phyloP scores from a whole-genome alignment of 1,284 basidiomycete genomes.

The Naganishia albida region DNA sequence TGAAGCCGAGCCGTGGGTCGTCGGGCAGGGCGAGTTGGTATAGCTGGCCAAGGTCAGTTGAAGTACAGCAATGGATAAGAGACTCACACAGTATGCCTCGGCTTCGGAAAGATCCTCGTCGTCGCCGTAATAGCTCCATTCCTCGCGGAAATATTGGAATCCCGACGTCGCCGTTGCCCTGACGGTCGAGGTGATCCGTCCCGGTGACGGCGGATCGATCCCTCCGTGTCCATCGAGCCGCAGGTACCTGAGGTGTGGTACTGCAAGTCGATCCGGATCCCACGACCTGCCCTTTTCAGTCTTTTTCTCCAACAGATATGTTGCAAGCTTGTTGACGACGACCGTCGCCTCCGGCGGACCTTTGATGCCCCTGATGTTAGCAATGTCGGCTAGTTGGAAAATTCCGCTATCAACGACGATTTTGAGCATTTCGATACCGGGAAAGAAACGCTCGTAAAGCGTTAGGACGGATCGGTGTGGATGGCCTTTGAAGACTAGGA shows the following conservation, averaged over 20 bases:
- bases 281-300: neutral
- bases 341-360: neutral
- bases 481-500: slow-evolving; percentile 14
- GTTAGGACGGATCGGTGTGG: slow-evolving; percentile 10
- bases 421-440: slow-evolving; percentile 12
- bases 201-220: neutral
- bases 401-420: slow-evolving; percentile 8
- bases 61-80: neutral
- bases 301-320: slow-evolving; percentile 6
- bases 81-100: slow-evolving; percentile 17
- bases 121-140: slow-evolving; percentile 25
- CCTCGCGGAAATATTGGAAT: slow-evolving; percentile 6
- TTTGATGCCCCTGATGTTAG: neutral
- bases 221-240: slow-evolving; percentile 4
- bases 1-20: slow-evolving; percentile 1
- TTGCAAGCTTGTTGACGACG: slow-evolving; percentile 7
- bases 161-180: neutral
- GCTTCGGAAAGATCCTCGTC: slow-evolving; percentile 16
- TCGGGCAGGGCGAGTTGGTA: slow-evolving; percentile 1
- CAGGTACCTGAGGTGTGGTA: slow-evolving; percentile 5
- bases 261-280: neutral
- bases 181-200: slow-evolving; percentile 6
- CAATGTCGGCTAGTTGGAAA: slow-evolving; percentile 1
- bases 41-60: neutral
- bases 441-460: slow-evolving; percentile 20